Base-by-base conservation (phyloP, 2,329 filamentous ascomycete species). In the Blumeriella jaapii region DNA sequence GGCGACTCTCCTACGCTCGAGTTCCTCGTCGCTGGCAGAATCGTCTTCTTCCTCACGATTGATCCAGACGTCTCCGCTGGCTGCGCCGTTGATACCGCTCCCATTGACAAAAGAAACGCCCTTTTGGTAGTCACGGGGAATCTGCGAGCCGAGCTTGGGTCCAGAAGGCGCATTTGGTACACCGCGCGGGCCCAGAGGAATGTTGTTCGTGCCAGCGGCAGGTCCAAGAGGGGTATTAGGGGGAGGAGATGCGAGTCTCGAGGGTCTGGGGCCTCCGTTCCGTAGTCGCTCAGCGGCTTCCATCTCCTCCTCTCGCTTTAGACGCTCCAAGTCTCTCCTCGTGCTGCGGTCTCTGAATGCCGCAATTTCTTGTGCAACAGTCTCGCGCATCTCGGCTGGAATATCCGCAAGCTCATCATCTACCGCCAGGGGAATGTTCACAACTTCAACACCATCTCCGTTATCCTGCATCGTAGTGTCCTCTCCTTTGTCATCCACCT, bases 391-490 rank as follows among this genome's bases (percentile, higher is more conserved):
- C 55, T 96, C 91, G 1, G 84, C 80, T 0, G 91, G 91, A 30
- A 98, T 95, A 52, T 98, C 91, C 13, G 87, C 80, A 28, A 98
- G 67, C 54, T 98, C 91, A 53, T 98, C 93, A 44, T 98, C 91
- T 34, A 82, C 74, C 1, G 79, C 77, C 19, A 94, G 69, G 3
- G 86, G 80, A 40, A 96, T 93, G 39, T 87, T 94, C 45, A 93
- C 79, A 24, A 95, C 79, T 58, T 94, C 86, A 5, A 84, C 77
- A 36, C 75, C 73, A 20, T 76, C 75, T 23, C 66, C 64, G 11
- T 68, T 70, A 42, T 82, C 78, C 29, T 69, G 69, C 83, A 89
- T 91, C 4, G 64, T 52, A 4, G 66, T 62, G 49, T 93, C 83
- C 13, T 76, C 79, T 37, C 80, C 73, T 3, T 61, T 65, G 43